Conservation (phyloP, 257 asterid species). For the Nicotiana tomentosiformis region DNA sequence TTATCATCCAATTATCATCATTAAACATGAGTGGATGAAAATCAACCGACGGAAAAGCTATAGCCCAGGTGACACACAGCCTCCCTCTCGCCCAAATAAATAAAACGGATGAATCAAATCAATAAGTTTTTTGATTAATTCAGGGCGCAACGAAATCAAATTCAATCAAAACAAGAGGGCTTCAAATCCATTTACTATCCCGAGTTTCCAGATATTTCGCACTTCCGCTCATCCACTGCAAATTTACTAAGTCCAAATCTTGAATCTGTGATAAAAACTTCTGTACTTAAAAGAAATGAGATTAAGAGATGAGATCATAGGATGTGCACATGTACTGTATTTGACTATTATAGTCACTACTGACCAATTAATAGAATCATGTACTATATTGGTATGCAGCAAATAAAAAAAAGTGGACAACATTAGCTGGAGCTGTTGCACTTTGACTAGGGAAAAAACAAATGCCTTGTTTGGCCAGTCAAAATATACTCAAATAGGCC, state of each 20-base stretch:
- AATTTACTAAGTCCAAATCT: neutral
- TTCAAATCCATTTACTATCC: no score
- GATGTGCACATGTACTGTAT: neutral
- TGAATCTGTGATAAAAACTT: neutral
- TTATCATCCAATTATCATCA: no score
- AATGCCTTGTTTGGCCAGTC: slow-evolving; percentile 5
- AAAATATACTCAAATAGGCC: neutral
- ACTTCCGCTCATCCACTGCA: no score
- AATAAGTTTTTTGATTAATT: no score
- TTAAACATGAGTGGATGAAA: no score
- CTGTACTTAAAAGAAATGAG: neutral
- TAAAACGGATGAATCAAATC: no score
- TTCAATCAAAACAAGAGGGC: no score
- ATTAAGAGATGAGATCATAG: neutral
- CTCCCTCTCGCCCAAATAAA: no score
- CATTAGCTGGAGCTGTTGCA: slow-evolving; percentile 6
- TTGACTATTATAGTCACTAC: neutral
- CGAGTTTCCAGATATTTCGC: no score
- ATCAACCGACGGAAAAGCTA: no score
- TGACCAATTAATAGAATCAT: neutral
- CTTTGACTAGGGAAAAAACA: neutral
- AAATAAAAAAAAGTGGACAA: neutral
- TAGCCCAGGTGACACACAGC: no score
- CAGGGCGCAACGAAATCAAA: no score
- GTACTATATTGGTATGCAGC: neutral